These are phyloP conservation scores for Fusarium nodosum DNA, from an alignment of 2,329 filamentous ascomycete species.

Conservation along the genomic window DNA sequence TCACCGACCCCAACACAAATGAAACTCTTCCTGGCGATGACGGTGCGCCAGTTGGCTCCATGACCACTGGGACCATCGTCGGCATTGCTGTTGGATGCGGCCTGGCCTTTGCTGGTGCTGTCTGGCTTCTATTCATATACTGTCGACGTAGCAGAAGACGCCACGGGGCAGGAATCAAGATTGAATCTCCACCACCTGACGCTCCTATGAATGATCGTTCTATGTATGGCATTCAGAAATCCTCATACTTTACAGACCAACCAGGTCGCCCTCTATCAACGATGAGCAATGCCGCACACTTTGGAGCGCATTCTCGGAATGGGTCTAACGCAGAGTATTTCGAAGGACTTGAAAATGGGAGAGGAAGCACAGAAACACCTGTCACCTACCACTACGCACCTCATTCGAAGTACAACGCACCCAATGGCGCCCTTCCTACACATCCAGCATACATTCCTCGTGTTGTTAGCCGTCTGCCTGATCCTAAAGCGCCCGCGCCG, in stretches of 20 bases:
- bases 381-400: slow-evolving; percentile 37
- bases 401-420: slow-evolving; percentile 18
- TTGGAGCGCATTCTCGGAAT: slow-evolving; percentile 13
- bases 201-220: not conserved
- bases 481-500: not conserved
- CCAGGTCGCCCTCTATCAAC: not conserved
- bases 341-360: slow-evolving; percentile 7
- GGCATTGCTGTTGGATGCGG: slow-evolving; percentile 65
- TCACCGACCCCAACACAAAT: slow-evolving; percentile 54
- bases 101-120: slow-evolving; percentile 58
- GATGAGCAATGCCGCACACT: not conserved
- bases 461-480: slow-evolving; percentile 14
- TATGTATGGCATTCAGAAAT: not conserved
- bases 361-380: not conserved
- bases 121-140: slow-evolving; percentile 63
- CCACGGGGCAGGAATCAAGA: slow-evolving; percentile 19
- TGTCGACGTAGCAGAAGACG: slow-evolving; percentile 53
- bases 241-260: slow-evolving; percentile 4
- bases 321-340: slow-evolving; percentile 32
- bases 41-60: slow-evolving; percentile 43
- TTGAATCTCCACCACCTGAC: slow-evolving; percentile 4
- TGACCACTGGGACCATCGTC: slow-evolving; percentile 66
- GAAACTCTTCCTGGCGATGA: slow-evolving; percentile 47
- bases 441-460: slow-evolving; percentile 38
- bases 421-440: slow-evolving; percentile 19